A percentile compares a stretch with the other conserved stretches of the same genome.
Evolutionary conservation across 257 asterid species (phyloP).

Genomic region (Solanum acaule): DNA sequence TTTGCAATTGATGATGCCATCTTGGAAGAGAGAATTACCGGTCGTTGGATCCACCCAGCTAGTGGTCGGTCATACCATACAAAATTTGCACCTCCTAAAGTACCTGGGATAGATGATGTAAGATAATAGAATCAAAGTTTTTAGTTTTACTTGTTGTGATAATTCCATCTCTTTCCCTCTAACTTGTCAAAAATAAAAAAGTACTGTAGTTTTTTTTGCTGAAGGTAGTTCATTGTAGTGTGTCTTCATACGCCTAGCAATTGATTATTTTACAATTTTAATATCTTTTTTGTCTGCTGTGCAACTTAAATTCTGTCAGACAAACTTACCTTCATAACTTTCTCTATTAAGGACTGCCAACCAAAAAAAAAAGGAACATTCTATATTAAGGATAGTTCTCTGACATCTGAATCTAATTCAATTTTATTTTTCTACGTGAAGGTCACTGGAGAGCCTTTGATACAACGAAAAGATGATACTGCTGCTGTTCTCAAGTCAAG

Average conservation of each 20-base stretch:
- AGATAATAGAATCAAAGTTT: background rate
- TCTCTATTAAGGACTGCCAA: background rate
- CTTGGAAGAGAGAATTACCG: constrained; percentile 94
- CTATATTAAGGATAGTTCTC: background rate
- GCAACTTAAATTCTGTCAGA: background rate
- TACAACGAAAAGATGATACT: constrained; percentile 95
- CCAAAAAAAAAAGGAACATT: background rate
- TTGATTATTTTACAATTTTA: background rate
- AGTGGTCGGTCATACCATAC: constrained; percentile 91
- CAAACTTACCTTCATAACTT: background rate
- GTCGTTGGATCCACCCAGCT: constrained; percentile 98
- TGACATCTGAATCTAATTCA: background rate
- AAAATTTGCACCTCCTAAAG: constrained; percentile 92
- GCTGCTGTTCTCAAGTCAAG: constrained; percentile 92
- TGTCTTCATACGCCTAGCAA: background rate
- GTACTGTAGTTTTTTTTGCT: background rate
- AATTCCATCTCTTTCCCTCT: background rate
- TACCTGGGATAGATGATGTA: constrained; percentile 82
- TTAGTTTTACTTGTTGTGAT: background rate
- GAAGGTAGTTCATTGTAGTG: background rate
- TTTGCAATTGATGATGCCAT: constrained; percentile 94
- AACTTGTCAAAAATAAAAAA: background rate
- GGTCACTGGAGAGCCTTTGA: constrained; percentile 75
- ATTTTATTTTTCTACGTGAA: background rate
- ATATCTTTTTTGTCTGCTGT: background rate